Base-by-base conservation (phyloP, 768 basidiomycete species). In the Trichaptum fuscoviolaceum region DNA sequence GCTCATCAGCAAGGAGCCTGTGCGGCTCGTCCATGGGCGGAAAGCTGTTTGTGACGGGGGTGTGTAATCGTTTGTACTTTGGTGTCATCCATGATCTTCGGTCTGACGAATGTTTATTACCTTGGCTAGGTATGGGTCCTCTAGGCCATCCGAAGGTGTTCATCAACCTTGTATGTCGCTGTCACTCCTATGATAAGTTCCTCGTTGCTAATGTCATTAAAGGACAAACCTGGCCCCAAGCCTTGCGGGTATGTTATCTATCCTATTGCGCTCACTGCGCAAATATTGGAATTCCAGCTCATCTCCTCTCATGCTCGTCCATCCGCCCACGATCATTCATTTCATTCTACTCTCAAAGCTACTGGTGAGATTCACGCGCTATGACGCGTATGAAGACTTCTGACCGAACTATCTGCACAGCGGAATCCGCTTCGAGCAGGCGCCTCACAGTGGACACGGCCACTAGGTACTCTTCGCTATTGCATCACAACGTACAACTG, bases 71-170 rank as follows among this genome's bases (percentile, higher is more conserved):
- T 61, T 64, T 63, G 18, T 64, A 57, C 27, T 63, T 64, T n/a
- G 36, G 23, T 66, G 57, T 57, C 66, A 63, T n/a, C 58, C 7
- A 63, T 63, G 23, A 23, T 65, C 52, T 34, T 63, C 67, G 61
- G 24, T 57, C 57, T 61, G 65, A 68, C 66, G 65, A 57, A 24
- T 24, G 64, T 63, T 64, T 30, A 1, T 20, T 12, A 34, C 27
- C 24, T 58, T 61, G 15, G 63, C 0, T 75, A 99, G 96, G 96
- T 78, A 90, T 88, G 75, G 97, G 96, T 12, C 86, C 97, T 58
- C 84, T 99, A 30, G 97, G 97, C 25, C 97, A 99, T 75, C 97
- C 97, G 6, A 96, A 95, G 81, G 88, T 99, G 67, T 99, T 86
- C 74, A 95, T 99, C 76, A 99, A 99, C 80, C 76, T 99, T 75